Base-by-base conservation (phyloP, 371 early-diverging fungal genomes). In the Rhizopus stolonifer region DNA sequence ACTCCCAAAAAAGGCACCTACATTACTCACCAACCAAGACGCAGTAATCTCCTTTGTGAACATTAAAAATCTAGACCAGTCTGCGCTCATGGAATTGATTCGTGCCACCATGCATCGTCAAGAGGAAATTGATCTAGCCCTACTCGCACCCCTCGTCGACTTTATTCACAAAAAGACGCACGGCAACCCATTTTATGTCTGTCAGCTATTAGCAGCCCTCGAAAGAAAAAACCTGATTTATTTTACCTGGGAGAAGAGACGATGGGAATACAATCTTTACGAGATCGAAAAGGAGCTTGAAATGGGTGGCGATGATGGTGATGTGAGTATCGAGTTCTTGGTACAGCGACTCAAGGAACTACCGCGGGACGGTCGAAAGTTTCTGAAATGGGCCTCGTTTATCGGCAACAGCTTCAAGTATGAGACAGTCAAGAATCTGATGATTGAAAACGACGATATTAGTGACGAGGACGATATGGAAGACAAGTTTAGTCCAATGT, bases 311-410 rank as follows among this genome's bases (percentile, higher is more conserved):
- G 54, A 60, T 18, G 43, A 58, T 36, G 67, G 62, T 1, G 69
- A 72, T 40, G 60, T 70, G 25, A 64, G 71, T 19, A 69, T 70
- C 13, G 64, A 65, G n/a, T 77, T 77, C 23, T 39, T 77, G 22
- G 71, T 73, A 7, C 56, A 64, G 17, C 58, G 77, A 18, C 52
- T 77, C 8, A 65, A 69, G 18, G 74, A 74, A 19, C 31, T 77
- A n/a, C 72, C 77, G 31, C 61, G 55, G 15, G 77, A 77, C 46
- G 74, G 77, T 11, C 65, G 67, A 25, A 62, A 58, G n/a, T 74
- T 77, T 48, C 26, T 77, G 24, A 71, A 71, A 61, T 77, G 77
- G 77, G 77, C 77, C 1, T 71, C 77, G 0, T 74, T 77, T 52
- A 64, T 77, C 39, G 77, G 77, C 32, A 72, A 71, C 52, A 69